A percentile compares a stretch with the other conserved stretches of the same genome.
phyloP scores from a whole-genome alignment of 495 filamentous ascomycete genomes.

The Aspergillus steynii region DNA sequence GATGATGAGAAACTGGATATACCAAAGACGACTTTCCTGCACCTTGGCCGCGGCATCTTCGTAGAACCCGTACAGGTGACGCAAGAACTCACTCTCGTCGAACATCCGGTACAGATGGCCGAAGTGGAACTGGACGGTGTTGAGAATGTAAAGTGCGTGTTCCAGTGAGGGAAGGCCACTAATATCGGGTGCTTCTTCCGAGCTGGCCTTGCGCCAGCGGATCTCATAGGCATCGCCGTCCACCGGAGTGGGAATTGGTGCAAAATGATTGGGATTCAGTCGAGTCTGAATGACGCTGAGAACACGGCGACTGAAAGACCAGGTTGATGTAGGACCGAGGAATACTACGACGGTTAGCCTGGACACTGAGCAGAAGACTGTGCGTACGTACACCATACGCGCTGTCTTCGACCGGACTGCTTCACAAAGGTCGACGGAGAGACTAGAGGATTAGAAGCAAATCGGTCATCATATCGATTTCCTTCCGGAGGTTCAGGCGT shows the following conservation, averaged over 20 bases:
- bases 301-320: constrained; percentile 35
- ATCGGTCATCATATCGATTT: constrained; percentile 20
- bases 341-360: constrained; percentile 18
- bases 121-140: constrained; percentile 35
- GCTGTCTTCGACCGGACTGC: constrained; percentile 14
- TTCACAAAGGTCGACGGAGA: constrained; percentile 21
- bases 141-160: constrained; percentile 31
- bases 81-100: constrained; percentile 32
- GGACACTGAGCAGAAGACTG: background rate
- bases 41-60: constrained; percentile 19
- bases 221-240: constrained; percentile 35
- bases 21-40: constrained; percentile 31
- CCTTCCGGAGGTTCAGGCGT: constrained; percentile 12
- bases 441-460: constrained; percentile 24
- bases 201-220: constrained; percentile 29
- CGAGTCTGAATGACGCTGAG: constrained; percentile 28
- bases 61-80: constrained; percentile 30
- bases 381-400: constrained; percentile 19
- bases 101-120: constrained; percentile 32
- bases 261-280: constrained; percentile 20
- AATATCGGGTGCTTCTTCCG: constrained; percentile 24
- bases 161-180: constrained; percentile 31
- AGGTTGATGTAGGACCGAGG: constrained; percentile 40
- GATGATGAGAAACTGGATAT: constrained; percentile 34
- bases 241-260: constrained; percentile 25